Percentiles rank a stretch among this genome's conserved stretches.
These are phyloP conservation scores for Glebionis coronaria DNA, from an alignment of 129 eudicot genomes.

Conservation along the genomic window DNA sequence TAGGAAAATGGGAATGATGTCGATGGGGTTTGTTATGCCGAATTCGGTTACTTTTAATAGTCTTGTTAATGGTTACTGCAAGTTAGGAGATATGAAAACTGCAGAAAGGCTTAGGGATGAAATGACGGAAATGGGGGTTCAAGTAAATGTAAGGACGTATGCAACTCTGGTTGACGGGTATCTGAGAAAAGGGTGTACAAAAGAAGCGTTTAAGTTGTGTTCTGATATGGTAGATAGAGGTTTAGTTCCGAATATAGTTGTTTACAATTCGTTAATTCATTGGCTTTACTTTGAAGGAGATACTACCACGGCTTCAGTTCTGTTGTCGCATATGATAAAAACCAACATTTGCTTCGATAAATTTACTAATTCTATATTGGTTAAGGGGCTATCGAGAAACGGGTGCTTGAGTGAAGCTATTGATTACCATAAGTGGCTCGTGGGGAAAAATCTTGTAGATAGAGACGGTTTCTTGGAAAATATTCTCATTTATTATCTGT, in stretches of 20 bases:
- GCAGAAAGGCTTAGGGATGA: conserved; percentile 45
- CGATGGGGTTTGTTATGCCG: conserved; percentile 41
- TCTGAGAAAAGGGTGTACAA: conserved; percentile 38
- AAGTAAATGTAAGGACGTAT: conserved; percentile 52
- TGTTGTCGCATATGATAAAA: conserved; percentile 54
- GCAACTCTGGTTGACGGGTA: conserved; percentile 64
- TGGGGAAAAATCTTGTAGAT: conserved; percentile 41
- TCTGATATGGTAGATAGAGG: conserved; percentile 49
- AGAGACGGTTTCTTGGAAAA: conserved; percentile 35
- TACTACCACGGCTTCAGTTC: conserved; percentile 29
- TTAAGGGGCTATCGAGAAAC: conserved; percentile 53
- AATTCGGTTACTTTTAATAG: conserved; percentile 48
- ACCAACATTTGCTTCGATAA: conserved; percentile 41
- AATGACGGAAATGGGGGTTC: conserved; percentile 43
- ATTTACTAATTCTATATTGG: conserved; percentile 46
- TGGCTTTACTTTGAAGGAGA: conserved; percentile 58
- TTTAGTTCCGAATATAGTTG: conserved; percentile 47
- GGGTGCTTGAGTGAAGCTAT: conserved; percentile 37
- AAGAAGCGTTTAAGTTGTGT: conserved; percentile 56
- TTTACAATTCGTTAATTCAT: conserved; percentile 57
- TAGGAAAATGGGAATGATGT: conserved; percentile 51
- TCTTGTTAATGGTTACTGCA: conserved; percentile 67
- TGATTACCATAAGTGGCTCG: conserved; percentile 30
- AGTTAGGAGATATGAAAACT: conserved; percentile 38
- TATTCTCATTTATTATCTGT: conserved; percentile 45